Base-by-base conservation (phyloP, 2,329 filamentous ascomycete species). In the Emericellopsis cladophorae region DNA sequence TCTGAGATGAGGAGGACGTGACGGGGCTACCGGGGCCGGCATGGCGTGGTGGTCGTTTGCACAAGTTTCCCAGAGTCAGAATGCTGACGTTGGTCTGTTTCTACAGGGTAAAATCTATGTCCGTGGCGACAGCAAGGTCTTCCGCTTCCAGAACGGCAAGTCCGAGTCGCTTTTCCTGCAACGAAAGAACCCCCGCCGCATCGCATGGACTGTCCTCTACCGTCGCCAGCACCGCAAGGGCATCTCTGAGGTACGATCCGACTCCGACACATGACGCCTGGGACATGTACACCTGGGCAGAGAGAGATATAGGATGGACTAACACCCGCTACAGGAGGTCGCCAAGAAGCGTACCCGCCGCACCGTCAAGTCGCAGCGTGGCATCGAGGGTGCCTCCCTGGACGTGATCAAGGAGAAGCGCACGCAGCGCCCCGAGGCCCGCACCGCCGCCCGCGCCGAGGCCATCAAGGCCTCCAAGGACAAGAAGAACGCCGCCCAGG, bases 121-220 rank as follows among this genome's bases (percentile, higher is more conserved):
- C 79, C 88, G 92, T 72, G 89, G 90, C 66, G 92, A 98, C 80
- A 94, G 85, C 88, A 98, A 96, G 80, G 81, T 96, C 79, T 98
- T 98, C 85, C 89, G 92, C 67, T 98, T 98, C 85, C 88, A 95
- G 74, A 95, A 94, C 74, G 88, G 92, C 77, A 98, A 98, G 78
- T 90, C 87, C 72, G 92, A 98, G 76, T 95, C 88, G 56, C 86
- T 98, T 56, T 98, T 98, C 82, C 86, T 96, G 59, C 92, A 98
- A 81, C 90, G 92, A 79, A 98, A 98, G 87, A 98, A 98, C 82
- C 92, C 92, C 67, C 90, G 92, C 71, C 88, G 90, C 68, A 96
- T 98, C 70, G 82, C 90, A 57, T 98, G 92, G 92, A 98, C 92
- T 55, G 82, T 89, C 60, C 85, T 98, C 52, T 98, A 86, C 86